Evolutionary conservation across 164 flowering plant genomes (phyloP).

Genomic region (Brasenia schreberi): DNA sequence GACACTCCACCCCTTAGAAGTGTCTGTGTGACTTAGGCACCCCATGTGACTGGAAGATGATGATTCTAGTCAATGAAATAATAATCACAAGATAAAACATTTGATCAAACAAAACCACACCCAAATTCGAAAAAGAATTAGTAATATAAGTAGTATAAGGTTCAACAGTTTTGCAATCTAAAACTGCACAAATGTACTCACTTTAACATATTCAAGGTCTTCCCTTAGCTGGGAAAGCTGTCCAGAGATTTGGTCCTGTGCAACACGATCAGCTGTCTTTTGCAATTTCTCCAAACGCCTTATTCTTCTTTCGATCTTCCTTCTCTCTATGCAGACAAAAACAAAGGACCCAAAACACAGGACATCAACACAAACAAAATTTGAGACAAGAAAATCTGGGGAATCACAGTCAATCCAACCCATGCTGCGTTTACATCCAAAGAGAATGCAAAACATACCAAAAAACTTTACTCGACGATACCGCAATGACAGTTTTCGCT

Average conservation of each 20-base stretch:
- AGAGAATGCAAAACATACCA: conserved; percentile 28
- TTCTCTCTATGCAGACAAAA: conserved; percentile 46
- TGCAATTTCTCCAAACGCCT: conserved; percentile 79
- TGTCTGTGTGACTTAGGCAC: no score
- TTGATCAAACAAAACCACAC: background rate
- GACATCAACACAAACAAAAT: no score
- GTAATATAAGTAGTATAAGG: background rate
- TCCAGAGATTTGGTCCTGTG: conserved; percentile 43
- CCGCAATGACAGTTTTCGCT: conserved; percentile 60
- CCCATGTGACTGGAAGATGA: background rate
- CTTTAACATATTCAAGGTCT: conserved; percentile 97
- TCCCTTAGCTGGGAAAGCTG: conserved; percentile 75
- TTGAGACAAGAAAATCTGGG: no score
- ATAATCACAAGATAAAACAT: background rate
- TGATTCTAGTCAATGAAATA: background rate
- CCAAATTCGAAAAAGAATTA: background rate
- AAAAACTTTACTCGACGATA: conserved; percentile 80
- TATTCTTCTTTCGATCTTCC: conserved; percentile 86
- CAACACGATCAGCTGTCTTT: conserved; percentile 46
- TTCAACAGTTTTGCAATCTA: no score
- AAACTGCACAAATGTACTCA: conserved; percentile 10
- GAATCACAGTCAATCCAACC: background rate
- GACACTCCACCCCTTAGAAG: no score
- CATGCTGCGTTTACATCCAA: background rate
- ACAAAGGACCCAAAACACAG: background rate